Base-by-base conservation (phyloP, 768 basidiomycete species). In the Chalciporus chontae region DNA sequence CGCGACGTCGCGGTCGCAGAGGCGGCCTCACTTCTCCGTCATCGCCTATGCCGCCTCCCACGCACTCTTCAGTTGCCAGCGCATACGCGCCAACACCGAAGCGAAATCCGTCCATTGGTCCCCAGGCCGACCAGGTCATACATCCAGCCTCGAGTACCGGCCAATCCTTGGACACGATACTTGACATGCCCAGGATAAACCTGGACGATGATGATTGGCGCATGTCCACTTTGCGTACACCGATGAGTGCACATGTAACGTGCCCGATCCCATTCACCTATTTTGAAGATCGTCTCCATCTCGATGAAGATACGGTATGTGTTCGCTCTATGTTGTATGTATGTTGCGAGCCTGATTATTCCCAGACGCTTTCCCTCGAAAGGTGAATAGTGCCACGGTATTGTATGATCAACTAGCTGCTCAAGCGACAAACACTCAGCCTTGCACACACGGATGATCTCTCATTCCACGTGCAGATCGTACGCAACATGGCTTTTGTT, bases 401-500 rank as follows among this genome's bases (percentile, higher is more conserved):
- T 5, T 15, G 14, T 31, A 31, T 15, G 6, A 36, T 36, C 34
- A 21, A 24, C 21, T 19, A 39, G 45, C 43, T 15, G 19, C 32
- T 43, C 34, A 45, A 31, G 38, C 48, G 40, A 53, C 18, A 18
- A 40, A 21, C 36, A 32, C 19, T 40, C 42, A 77, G 74, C 45
- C 69, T 73, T 44, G 55, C 62, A 31, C 61, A 61, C n/a, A 65
- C 66, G 52, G 54, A 64, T 15, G 71, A 74, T 17, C 62, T 76
- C n/a, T 67, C 73, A 51, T 66, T 79, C 51, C 71, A 75, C 5
- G 45, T 82, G 13, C 69, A 73, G 43, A 71, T 74, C 10, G 51
- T 66, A 8, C 47, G 46, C 2, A 53, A 71, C 8, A 59, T 76
- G 54, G 79, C 75, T 0, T 84, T 83, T 51, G 36, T 83, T 8